Base-by-base conservation (phyloP, 2,329 filamentous ascomycete species). In the Paecilomyces formosus region DNA sequence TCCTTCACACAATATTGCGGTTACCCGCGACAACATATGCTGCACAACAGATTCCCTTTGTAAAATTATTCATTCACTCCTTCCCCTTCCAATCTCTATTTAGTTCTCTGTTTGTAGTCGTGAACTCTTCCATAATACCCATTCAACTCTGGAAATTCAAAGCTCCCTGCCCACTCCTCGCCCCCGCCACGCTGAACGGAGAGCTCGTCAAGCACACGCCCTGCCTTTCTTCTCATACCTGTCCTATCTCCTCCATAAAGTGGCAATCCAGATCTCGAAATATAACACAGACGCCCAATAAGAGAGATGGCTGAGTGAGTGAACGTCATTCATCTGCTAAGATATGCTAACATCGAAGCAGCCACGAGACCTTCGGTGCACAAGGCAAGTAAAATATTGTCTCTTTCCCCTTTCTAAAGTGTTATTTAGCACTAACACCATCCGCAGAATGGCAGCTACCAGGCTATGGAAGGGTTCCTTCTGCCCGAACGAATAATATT, bases 381-480 rank as follows among this genome's bases (percentile, higher is more conserved):
- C 58, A 65, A 62, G 66, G 66, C 67, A 64, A 53, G 54, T 55
- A 9, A 26, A 33, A 51, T 55, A 15, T 18, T 18, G 24, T 26
- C 18, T 2, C 6, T 45, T 39, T 45, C 18, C 18, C 18, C 7
- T 45, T 45, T 7, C 18, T 18, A 18, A 26, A 3, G 1, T 26
- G 6, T 18, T 18, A 45, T 21, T 18, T 15, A n/a, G n/a, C n/a
- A 15, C 52, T 58, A 33, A 58, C 12, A 11, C 7, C 31, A 9
- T 31, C 15, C n/a, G 33, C 39, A 68, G 66, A 68, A 60, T 68
- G 66, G 66, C 49, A 60, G 39, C 55, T 68, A 3, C 60, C 61
- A 22, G 65, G 65, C 1, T 67, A 68, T 55, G 65, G 64, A n/a
- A 54, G 60, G 21, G 22, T 45, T n/a, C 18, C 24, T 4, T 5